phyloP scores from a whole-genome alignment of 1,284 basidiomycete genomes.

The Dichomitus squalens region DNA sequence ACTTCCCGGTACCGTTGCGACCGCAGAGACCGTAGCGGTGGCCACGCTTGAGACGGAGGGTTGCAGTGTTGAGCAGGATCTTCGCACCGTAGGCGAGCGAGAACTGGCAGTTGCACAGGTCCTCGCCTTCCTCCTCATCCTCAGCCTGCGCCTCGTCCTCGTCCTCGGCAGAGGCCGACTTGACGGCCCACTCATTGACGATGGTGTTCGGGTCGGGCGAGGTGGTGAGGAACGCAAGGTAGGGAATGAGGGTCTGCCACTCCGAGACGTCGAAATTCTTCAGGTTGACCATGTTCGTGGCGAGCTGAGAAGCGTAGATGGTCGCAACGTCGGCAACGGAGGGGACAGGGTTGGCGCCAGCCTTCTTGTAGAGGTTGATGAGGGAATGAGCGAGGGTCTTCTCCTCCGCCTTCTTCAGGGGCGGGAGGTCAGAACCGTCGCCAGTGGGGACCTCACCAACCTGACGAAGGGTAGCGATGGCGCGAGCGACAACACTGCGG shows the following conservation, averaged over 20 bases:
- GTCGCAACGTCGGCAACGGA: slow-evolving; percentile 61
- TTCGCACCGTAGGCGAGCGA: slow-evolving; percentile 98
- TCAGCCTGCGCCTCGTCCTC: slow-evolving; percentile 74
- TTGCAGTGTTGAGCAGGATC: slow-evolving; percentile 96
- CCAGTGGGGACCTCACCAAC: slow-evolving; percentile 85
- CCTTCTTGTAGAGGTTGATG: slow-evolving; percentile 82
- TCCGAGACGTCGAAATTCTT: slow-evolving; percentile 92
- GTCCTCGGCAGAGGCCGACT: slow-evolving; percentile 80
- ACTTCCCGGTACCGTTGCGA: slow-evolving; percentile 98
- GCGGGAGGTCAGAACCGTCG: slow-evolving; percentile 89
- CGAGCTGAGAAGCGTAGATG: slow-evolving; percentile 79
- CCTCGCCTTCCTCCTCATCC: slow-evolving; percentile 96
- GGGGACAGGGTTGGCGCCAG: slow-evolving; percentile 56
- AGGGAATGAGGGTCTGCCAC: slow-evolving; percentile 86
- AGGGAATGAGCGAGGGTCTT: slow-evolving; percentile 68
- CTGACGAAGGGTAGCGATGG: slow-evolving; percentile 91
- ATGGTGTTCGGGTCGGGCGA: slow-evolving; percentile 71
- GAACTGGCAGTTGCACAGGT: slow-evolving; percentile 98
- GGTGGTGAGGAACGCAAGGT: slow-evolving; percentile 69
- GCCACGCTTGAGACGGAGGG: slow-evolving; percentile 95
- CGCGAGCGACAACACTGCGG: slow-evolving; percentile 85
- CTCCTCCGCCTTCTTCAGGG: slow-evolving; percentile 76
- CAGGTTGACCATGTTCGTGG: slow-evolving; percentile 83
- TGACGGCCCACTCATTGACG: slow-evolving; percentile 86
- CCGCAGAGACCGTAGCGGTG: slow-evolving; percentile 98